Evolutionary conservation across 2,329 filamentous ascomycete genomes (phyloP).

Genomic region (Pseudohalonectria lignicola): DNA sequence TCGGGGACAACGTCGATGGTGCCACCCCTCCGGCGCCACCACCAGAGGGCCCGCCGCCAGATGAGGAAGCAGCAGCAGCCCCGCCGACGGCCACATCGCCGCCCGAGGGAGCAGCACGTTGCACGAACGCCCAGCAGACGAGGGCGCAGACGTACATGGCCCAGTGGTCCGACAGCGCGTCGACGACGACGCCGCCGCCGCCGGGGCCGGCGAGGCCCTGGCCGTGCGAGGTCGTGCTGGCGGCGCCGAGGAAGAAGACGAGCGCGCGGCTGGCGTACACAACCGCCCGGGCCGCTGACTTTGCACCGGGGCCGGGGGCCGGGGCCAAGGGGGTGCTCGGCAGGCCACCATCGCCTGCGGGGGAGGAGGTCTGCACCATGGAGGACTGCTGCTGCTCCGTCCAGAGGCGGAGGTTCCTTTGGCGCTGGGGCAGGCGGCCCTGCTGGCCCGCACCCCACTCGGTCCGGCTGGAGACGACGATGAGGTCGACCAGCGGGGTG

Average conservation of each 20-base stretch:
- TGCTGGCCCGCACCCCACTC: slow-evolving; percentile 36
- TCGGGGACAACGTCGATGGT: no score
- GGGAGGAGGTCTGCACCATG: slow-evolving; percentile 4
- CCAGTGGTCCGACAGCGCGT: slow-evolving; percentile 40
- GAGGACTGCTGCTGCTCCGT: slow-evolving; percentile 6
- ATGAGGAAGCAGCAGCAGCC: no score
- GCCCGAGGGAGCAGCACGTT: no score
- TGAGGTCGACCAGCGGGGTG: slow-evolving; percentile 45
- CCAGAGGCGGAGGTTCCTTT: slow-evolving; percentile 35
- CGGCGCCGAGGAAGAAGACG: slow-evolving; percentile 25
- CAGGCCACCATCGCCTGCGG: slow-evolving; percentile 12
- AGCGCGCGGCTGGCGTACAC: slow-evolving; percentile 41
- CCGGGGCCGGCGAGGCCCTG: neutral
- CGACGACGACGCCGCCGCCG: slow-evolving; percentile 11
- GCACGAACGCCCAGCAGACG: slow-evolving; percentile 47
- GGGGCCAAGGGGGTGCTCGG: no score
- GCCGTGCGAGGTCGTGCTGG: no score
- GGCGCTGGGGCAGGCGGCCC: slow-evolving; percentile 33
- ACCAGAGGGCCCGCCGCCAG: no score
- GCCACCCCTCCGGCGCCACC: no score
- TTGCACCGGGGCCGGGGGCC: slow-evolving; percentile 21
- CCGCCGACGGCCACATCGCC: slow-evolving; percentile 6
- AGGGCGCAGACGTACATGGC: slow-evolving; percentile 44
- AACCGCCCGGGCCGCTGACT: slow-evolving; percentile 30
- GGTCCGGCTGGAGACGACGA: slow-evolving; percentile 47